Evolutionary conservation across 202 grass and related monocot genomes (phyloP).

Genomic region (Bolboschoenoplectus hybrid): DNA sequence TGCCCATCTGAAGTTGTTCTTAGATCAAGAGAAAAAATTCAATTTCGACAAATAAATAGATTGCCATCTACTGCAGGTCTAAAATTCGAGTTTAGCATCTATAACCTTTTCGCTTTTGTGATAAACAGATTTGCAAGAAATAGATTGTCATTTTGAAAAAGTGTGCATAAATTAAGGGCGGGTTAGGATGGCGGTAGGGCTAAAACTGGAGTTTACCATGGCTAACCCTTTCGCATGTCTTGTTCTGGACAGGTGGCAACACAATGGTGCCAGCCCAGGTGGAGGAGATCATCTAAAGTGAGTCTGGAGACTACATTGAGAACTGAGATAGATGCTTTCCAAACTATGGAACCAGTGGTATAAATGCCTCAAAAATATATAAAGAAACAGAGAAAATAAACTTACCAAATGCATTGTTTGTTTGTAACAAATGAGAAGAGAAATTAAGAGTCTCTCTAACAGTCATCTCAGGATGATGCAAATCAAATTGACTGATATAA

Average conservation of each 20-base stretch:
- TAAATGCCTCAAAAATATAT: neutral
- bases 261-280: neutral
- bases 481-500: conserved; percentile 89
- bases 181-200: neutral
- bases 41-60: neutral
- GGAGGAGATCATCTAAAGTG: neutral
- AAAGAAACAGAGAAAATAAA: conserved; percentile 21
- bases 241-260: neutral
- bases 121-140: neutral
- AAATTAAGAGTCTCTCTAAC: conserved; percentile 88
- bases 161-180: neutral
- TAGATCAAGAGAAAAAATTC: neutral
- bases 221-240: neutral
- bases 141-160: neutral
- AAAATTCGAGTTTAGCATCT: neutral
- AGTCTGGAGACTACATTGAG: neutral
- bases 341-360: neutral
- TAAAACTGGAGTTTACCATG: neutral
- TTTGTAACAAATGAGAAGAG: conserved; percentile 72
- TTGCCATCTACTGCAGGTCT: neutral
- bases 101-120: neutral
- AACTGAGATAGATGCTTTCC: neutral
- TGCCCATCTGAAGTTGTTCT: neutral
- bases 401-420: conserved; percentile 82
- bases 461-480: conserved; percentile 98